Conservation (phyloP, 345 rosid genomes). For the Rhizophora mangle region DNA sequence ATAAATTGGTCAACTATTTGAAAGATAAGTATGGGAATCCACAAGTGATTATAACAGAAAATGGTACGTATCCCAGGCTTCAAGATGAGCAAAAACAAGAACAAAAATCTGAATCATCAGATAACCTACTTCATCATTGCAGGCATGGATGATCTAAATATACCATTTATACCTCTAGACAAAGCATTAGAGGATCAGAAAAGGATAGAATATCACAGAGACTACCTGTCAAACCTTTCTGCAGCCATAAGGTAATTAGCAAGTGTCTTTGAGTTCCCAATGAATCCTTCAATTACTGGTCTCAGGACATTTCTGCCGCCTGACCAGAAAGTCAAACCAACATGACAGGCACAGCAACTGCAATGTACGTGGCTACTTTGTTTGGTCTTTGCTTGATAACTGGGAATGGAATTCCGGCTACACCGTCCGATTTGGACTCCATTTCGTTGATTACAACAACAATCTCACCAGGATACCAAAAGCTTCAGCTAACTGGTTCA, state of each 20-base stretch:
- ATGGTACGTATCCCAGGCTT: constrained; percentile 39
- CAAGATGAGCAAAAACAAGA: neutral
- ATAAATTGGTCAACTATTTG: constrained; percentile 50
- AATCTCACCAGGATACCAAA: constrained; percentile 83
- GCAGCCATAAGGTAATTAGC: constrained; percentile 68
- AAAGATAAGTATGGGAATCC: constrained; percentile 78
- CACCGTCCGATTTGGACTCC: constrained; percentile 82
- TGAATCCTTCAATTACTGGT: neutral
- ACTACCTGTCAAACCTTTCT: constrained; percentile 80
- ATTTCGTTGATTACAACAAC: constrained; percentile 68
- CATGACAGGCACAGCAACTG: constrained; percentile 56
- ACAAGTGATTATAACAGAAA: constrained; percentile 68
- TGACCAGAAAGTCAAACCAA: constrained; percentile 1
- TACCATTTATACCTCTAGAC: constrained; percentile 43
- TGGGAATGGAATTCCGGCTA: constrained; percentile 97
- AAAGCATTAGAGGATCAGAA: constrained; percentile 73
- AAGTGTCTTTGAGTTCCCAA: neutral
- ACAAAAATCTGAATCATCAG: neutral
- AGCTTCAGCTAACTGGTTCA: constrained; percentile 78
- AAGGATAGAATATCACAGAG: constrained; percentile 76
- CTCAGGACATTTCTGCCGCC: neutral
- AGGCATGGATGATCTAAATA: constrained; percentile 87
- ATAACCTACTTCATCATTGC: constrained; percentile 15
- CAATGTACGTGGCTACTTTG: constrained; percentile 66
- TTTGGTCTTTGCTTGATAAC: constrained; percentile 90